These are phyloP conservation scores for Hypseocharis bilobata DNA, from an alignment of 441 rosid species.

Conservation along the genomic window DNA sequence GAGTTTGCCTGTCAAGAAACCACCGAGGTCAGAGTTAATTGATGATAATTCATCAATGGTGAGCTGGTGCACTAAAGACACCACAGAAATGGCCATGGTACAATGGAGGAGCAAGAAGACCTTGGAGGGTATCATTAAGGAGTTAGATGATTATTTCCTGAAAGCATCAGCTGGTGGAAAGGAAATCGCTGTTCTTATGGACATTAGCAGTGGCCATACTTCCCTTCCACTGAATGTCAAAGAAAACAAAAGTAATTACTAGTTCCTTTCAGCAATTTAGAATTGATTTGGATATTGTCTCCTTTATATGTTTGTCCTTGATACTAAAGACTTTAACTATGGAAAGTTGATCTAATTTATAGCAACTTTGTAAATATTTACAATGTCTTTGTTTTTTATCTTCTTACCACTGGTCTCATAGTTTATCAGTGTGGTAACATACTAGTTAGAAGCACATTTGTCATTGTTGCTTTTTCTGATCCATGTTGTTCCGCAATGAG, in stretches of 20 bases:
- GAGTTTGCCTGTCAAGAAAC: conserved; percentile 31
- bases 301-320: not conserved
- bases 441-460: not conserved
- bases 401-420: not conserved
- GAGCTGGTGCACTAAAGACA: conserved; percentile 50
- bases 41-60: conserved; percentile 50
- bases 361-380: not conserved
- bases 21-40: conserved; percentile 31
- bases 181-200: conserved; percentile 69
- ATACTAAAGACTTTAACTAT: not conserved
- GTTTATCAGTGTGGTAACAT: not conserved
- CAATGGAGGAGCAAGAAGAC: conserved; percentile 47
- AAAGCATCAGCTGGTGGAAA: conserved; percentile 66
- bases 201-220: conserved; percentile 43
- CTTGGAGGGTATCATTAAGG: conserved; percentile 57
- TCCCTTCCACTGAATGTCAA: conserved; percentile 39
- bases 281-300: not conserved
- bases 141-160: conserved; percentile 79
- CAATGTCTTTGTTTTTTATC: not conserved
- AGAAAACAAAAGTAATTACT: conserved; percentile 53
- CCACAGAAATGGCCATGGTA: conserved; percentile 31
- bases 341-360: not conserved
- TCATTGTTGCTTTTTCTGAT: not conserved
- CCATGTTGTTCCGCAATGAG: not conserved
- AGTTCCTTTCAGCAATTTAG: conserved; percentile 9